A percentile compares a stretch with the other conserved stretches of the same genome.
phyloP scores from a whole-genome alignment of 2,329 filamentous ascomycete species.

The Clathrospora elynae region DNA sequence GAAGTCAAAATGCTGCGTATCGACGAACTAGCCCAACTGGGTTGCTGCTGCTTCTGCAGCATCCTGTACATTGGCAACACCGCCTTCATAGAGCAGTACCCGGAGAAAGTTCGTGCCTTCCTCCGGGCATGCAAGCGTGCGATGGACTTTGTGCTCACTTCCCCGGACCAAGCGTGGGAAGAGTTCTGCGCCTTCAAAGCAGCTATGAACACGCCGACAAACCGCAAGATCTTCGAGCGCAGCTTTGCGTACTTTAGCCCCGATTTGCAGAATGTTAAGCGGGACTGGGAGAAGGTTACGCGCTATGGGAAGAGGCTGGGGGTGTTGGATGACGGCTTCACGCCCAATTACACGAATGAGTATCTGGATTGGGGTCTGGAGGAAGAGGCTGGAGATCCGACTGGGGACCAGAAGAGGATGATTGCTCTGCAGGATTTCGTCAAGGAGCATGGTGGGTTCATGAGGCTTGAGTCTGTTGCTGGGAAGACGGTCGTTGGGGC shows the following conservation, averaged over 20 bases:
- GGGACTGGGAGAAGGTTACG: slow-evolving; percentile 80
- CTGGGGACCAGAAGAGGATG: slow-evolving; percentile 77
- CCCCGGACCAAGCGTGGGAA: slow-evolving; percentile 67
- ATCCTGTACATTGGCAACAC: slow-evolving; percentile 83
- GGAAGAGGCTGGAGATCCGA: slow-evolving; percentile 68
- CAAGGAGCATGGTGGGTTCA: slow-evolving; percentile 68
- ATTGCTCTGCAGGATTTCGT: slow-evolving; percentile 70
- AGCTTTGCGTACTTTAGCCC: slow-evolving; percentile 77
- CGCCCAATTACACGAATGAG: slow-evolving; percentile 75
- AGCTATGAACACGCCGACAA: slow-evolving; percentile 68
- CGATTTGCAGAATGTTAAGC: slow-evolving; percentile 73
- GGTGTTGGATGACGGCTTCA: slow-evolving; percentile 66
- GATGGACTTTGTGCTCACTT: slow-evolving; percentile 71
- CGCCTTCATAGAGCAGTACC: slow-evolving; percentile 67
- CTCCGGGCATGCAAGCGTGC: slow-evolving; percentile 74
- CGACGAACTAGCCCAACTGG: slow-evolving; percentile 77
- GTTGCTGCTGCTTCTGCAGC: slow-evolving; percentile 83
- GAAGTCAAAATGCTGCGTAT: slow-evolving; percentile 83
- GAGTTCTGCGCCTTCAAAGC: slow-evolving; percentile 76
- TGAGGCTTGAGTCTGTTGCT: slow-evolving; percentile 48
- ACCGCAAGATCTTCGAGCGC: slow-evolving; percentile 80
- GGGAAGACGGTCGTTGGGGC: slow-evolving; percentile 24
- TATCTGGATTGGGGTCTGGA: slow-evolving; percentile 70
- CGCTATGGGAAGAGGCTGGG: slow-evolving; percentile 74
- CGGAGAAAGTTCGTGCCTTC: slow-evolving; percentile 69